Base-by-base conservation (phyloP, 371 early-diverging fungal genomes). In the Smittium culicis region DNA sequence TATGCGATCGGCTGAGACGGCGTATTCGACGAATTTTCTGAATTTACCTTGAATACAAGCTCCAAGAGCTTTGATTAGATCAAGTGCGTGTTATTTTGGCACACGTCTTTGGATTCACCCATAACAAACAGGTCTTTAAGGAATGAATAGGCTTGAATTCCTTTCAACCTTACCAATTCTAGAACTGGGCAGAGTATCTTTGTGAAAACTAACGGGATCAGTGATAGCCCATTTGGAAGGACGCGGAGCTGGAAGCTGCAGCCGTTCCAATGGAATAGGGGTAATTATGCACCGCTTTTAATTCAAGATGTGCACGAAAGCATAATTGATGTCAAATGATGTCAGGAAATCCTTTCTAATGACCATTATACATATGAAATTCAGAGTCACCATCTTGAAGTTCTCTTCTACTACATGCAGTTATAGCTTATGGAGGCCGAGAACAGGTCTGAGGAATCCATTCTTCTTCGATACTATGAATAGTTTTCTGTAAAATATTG, bases 281-380 rank as follows among this genome's bases (percentile, higher is more conserved):
- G 45, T 11, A 11, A 45, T 20, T 45, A 11, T 45, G 11, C 20
- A 20, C 45, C 5, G 5, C 20, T 45, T 45, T 45, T 5, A 45
- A 45, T 5, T 11, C 20, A 11, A 45, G 45, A 11, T 11, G 5
- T 5, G 5, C 5, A 45, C 45, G 20, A 76, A 77, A 5, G 77
- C 77, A 64, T 73, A 70, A 63, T 73, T 78, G 29, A 79, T 66
- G 67, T 71, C 77, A 56, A 78, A 62, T 3, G 71, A 67, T 2
- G 72, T 70, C 1, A 79, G 69, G 68, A 72, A 77, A 60, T 79
- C 79, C 62, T 54, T 61, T 33, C 61, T 56, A 33, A 61, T 32
- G 14, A 78, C 54, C 55, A 78, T 54, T 25, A 72, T 59, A 35
- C 68, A 60, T 16, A 78, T 71, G 45, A 78, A 69, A 17, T 75